phyloP scores from a whole-genome alignment of 805 yeast species.

The Ogataea trehalophila region DNA sequence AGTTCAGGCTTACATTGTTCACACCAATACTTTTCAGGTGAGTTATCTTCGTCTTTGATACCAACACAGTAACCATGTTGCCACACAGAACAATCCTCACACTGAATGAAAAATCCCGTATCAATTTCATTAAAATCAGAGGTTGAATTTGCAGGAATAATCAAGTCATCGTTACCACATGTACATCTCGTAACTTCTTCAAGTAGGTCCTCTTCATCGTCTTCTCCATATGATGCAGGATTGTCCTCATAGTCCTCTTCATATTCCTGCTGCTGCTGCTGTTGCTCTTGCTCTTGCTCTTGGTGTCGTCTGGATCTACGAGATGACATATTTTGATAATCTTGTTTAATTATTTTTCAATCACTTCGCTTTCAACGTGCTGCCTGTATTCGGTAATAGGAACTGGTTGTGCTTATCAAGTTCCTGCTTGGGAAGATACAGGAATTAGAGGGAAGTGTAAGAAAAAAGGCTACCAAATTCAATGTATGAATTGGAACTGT shows the following conservation, averaged over 20 bases:
- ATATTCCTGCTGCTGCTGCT: conserved; percentile 13
- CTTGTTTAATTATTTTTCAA: too few relatives aligned
- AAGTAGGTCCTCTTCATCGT: conserved; percentile 22
- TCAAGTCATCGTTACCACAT: conserved; percentile 46
- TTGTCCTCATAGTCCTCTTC: conserved; percentile 18
- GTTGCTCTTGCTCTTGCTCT: conserved; percentile 15
- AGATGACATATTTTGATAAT: conserved; percentile 20
- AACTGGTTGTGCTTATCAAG: too few relatives aligned
- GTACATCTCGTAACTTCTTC: conserved; percentile 52
- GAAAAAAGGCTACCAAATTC: too few relatives aligned
- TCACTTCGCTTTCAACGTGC: too few relatives aligned
- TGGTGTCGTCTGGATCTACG: conserved; percentile 28
- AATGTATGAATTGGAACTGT: too few relatives aligned
- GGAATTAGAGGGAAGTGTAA: too few relatives aligned
- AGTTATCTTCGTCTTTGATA: conserved; percentile 61
- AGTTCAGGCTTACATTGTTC: conserved; percentile 84
- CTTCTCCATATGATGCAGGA: conserved; percentile 10
- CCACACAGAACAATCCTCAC: conserved; percentile 93
- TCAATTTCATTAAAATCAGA: conserved; percentile 36
- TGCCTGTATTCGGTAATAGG: too few relatives aligned
- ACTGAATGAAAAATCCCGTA: conserved; percentile 69
- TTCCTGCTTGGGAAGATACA: too few relatives aligned
- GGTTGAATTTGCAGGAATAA: conserved; percentile 25
- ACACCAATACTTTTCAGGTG: conserved; percentile 95
- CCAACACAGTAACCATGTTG: conserved; percentile 98